phyloP scores from a whole-genome alignment of 495 filamentous ascomycete genomes.

The Viridothelium virens region DNA sequence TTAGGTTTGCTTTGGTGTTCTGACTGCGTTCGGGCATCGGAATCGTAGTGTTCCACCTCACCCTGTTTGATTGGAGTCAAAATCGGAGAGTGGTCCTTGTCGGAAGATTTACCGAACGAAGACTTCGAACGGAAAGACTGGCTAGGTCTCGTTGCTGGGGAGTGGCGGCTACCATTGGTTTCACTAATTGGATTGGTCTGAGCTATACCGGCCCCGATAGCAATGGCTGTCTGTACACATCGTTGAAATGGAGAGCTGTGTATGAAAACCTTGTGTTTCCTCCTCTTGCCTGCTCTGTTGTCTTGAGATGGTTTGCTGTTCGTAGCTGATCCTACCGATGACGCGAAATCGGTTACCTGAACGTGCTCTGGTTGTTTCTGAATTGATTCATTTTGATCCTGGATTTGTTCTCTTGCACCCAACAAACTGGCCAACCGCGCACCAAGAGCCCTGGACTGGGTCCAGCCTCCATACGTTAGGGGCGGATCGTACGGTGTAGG shows the following conservation, averaged over 20 bases:
- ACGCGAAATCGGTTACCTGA: conserved; percentile 4
- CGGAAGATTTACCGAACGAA: not conserved
- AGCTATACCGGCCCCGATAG: conserved; percentile 79
- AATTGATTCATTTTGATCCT: not conserved
- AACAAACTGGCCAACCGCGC: conserved; percentile 70
- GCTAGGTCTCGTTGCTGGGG: not conserved
- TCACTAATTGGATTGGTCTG: conserved; percentile 46
- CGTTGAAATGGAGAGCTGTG: conserved; percentile 89
- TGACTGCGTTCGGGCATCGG: not conserved
- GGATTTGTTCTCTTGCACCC: conserved; percentile 37
- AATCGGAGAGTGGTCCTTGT: not conserved
- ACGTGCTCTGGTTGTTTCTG: not conserved
- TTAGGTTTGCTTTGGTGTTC: conserved; percentile 44
- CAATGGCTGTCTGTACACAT: conserved; percentile 87
- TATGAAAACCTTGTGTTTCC: conserved; percentile 70
- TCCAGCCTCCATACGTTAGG: conserved; percentile 90
- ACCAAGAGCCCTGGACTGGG: conserved; percentile 71
- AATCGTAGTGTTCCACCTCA: not conserved
- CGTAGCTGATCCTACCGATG: not conserved
- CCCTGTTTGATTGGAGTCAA: conserved; percentile 4
- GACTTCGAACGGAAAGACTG: not conserved
- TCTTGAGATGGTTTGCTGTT: conserved; percentile 13
- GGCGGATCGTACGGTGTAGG: conserved; percentile 93
- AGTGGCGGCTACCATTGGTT: not conserved
- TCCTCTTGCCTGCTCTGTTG: conserved; percentile 34